These are phyloP conservation scores for Bocquillonia castaneifolia DNA, from an alignment of 441 rosid genomes.

Conservation along the genomic window DNA sequence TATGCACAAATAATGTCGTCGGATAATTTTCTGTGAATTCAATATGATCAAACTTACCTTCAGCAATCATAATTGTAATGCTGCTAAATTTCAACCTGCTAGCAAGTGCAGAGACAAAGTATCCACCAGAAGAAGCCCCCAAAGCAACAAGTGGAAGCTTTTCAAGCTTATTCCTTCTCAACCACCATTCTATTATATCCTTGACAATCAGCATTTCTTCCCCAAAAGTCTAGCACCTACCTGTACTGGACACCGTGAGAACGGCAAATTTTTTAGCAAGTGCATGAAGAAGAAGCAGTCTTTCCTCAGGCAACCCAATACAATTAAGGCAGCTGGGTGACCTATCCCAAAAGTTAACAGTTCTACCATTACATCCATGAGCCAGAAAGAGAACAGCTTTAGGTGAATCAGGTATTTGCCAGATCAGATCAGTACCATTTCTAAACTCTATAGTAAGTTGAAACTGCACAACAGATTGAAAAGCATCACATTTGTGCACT, in stretches of 20 bases:
- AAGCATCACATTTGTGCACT: conserved; percentile 34
- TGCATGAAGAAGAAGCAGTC: conserved; percentile 54
- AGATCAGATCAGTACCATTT: conserved; percentile 66
- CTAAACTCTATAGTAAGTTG: conserved; percentile 50
- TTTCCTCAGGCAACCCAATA: conserved; percentile 83
- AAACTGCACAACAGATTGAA: conserved; percentile 34
- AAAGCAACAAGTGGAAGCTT: conserved; percentile 75
- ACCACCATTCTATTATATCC: conserved; percentile 54
- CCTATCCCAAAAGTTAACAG: conserved; percentile 76
- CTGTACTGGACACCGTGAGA: conserved; percentile 59
- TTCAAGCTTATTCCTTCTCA: conserved; percentile 43
- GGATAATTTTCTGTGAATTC: conserved; percentile 54
- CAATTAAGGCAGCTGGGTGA: conserved; percentile 59
- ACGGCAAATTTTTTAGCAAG: conserved; percentile 56
- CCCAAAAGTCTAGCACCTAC: conserved; percentile 65
- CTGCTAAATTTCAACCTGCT: conserved; percentile 52
- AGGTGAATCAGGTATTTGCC: conserved; percentile 75
- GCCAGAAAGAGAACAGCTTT: conserved; percentile 83
- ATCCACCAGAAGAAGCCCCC: conserved; percentile 95
- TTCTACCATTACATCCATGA: conserved; percentile 85
- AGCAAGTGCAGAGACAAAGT: conserved; percentile 79
- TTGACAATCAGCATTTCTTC: conserved; percentile 51
- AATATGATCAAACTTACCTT: conserved; percentile 62
- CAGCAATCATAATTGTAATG: conserved; percentile 76
- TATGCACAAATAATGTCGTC: conserved; percentile 78